Conservation (phyloP, 73 alveolate species). For the Halteria grandinella region DNA sequence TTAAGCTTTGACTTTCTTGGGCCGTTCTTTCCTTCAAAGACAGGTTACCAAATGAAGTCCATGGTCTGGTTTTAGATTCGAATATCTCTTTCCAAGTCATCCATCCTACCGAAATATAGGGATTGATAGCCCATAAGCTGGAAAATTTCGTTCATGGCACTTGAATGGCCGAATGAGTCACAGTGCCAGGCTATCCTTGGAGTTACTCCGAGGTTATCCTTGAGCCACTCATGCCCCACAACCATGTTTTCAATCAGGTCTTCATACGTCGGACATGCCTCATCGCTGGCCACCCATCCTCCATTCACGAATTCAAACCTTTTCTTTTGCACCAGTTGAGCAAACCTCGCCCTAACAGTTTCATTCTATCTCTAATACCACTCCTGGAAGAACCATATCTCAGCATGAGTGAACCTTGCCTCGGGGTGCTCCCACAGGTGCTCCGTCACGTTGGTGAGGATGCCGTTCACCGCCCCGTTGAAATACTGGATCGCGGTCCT, state of each 20-base stretch:
- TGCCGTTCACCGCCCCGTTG: slow-evolving; percentile 9
- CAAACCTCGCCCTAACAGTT: slow-evolving; percentile 58
- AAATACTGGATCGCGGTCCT: slow-evolving; percentile 62
- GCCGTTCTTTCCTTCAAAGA: background rate
- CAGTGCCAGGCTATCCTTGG: slow-evolving; percentile 86
- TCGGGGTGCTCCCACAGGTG: slow-evolving; percentile 47
- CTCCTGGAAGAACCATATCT: slow-evolving; percentile 69
- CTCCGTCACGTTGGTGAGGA: slow-evolving; percentile 29
- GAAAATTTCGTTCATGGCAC: slow-evolving; percentile 76
- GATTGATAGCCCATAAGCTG: slow-evolving; percentile 86
- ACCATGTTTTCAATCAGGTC: slow-evolving; percentile 75
- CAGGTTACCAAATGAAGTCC: slow-evolving; percentile 83
- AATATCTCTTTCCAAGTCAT: slow-evolving; percentile 73
- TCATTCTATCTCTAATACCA: slow-evolving; percentile 77
- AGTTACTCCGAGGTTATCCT: slow-evolving; percentile 68
- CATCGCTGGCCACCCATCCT: slow-evolving; percentile 87
- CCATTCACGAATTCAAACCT: slow-evolving; percentile 78
- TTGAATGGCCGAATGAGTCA: slow-evolving; percentile 87
- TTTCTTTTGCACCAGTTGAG: slow-evolving; percentile 65
- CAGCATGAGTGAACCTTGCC: slow-evolving; percentile 76
- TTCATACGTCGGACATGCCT: slow-evolving; percentile 75
- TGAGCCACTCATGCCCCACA: slow-evolving; percentile 72
- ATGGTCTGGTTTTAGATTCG: slow-evolving; percentile 60
- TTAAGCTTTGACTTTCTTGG: too few relatives aligned
- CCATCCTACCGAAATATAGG: slow-evolving; percentile 84